A percentile compares a stretch with the other conserved stretches of the same genome.
Evolutionary conservation across 257 asterid species (phyloP).

Genomic region (Datura wrightii): DNA sequence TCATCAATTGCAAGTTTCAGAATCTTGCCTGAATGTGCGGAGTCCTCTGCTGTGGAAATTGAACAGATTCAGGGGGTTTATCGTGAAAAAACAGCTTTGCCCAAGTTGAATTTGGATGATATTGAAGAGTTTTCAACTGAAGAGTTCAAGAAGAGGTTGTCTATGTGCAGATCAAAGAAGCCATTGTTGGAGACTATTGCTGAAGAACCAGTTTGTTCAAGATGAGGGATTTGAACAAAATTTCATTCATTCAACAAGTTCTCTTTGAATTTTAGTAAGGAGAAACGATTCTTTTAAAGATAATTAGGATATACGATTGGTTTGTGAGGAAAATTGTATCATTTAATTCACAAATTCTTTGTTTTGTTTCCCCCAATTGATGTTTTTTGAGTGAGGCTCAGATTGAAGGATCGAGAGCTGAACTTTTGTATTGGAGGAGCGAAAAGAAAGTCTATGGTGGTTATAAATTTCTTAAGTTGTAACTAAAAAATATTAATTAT

Average conservation of each 20-base stretch:
- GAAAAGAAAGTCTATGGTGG: not conserved
- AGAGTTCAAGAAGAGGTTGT: conserved; percentile 61
- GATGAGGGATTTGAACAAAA: conserved; percentile 31
- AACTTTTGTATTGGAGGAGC: conserved; percentile 17
- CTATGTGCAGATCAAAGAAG: conserved; percentile 79
- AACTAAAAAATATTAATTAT: not conserved
- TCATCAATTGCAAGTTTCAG: conserved; percentile 49
- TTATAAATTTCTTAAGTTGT: not conserved
- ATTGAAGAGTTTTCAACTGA: conserved; percentile 60
- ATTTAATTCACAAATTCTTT: not conserved
- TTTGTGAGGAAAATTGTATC: not conserved
- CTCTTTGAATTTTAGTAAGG: conserved; percentile 13
- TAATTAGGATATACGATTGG: not conserved
- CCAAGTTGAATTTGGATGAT: conserved; percentile 67
- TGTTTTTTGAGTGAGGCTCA: conserved; percentile 19
- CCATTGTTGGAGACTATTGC: conserved; percentile 85
- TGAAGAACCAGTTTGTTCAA: conserved; percentile 59
- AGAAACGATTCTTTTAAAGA: not conserved
- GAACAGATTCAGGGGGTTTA: not conserved
- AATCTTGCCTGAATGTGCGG: conserved; percentile 58
- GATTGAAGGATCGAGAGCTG: conserved; percentile 24
- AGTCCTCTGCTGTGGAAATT: not conserved
- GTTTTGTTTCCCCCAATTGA: not conserved
- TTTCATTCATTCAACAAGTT: not conserved
- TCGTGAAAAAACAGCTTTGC: conserved; percentile 20